A percentile compares a stretch with the other conserved stretches of the same genome.
Evolutionary conservation across 768 basidiomycete species (phyloP).

Genomic region (Suillus subaureus): DNA sequence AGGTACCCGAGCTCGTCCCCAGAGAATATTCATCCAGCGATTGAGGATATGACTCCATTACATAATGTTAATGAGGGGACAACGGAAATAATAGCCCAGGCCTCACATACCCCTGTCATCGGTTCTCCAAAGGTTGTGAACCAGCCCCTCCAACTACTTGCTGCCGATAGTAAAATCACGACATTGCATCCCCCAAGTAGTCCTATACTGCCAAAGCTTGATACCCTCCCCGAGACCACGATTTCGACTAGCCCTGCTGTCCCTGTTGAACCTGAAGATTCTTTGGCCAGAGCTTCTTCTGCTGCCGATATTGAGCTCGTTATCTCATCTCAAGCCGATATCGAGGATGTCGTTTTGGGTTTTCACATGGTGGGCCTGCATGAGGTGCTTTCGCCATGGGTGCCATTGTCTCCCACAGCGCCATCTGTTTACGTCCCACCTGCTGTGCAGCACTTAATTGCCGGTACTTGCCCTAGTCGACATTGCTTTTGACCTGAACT

Average conservation of each 20-base stretch:
- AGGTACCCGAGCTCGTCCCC: neutral
- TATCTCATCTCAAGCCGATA: neutral
- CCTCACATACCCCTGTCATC: neutral
- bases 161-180: neutral
- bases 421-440: slow-evolving; percentile 38
- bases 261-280: too few relatives aligned
- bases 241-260: neutral
- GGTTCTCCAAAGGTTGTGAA: neutral
- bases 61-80: neutral
- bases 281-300: neutral
- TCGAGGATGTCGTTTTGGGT: slow-evolving; percentile 13
- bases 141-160: neutral
- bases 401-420: slow-evolving; percentile 21
- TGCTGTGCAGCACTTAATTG: slow-evolving; percentile 35
- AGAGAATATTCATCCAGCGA: neutral
- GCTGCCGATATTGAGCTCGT: neutral
- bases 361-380: slow-evolving; percentile 39
- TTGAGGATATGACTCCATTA: neutral
- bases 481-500: slow-evolving; percentile 2
- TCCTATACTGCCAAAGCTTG: neutral
- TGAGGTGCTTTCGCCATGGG: slow-evolving; percentile 38
- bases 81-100: neutral
- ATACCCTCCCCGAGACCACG: neutral
- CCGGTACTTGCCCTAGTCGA: slow-evolving; percentile 27
- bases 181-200: too few relatives aligned